These are phyloP conservation scores for Trypanosoma platydactyli DNA, from an alignment of 208 protist genomes.

Conservation along the genomic window DNA sequence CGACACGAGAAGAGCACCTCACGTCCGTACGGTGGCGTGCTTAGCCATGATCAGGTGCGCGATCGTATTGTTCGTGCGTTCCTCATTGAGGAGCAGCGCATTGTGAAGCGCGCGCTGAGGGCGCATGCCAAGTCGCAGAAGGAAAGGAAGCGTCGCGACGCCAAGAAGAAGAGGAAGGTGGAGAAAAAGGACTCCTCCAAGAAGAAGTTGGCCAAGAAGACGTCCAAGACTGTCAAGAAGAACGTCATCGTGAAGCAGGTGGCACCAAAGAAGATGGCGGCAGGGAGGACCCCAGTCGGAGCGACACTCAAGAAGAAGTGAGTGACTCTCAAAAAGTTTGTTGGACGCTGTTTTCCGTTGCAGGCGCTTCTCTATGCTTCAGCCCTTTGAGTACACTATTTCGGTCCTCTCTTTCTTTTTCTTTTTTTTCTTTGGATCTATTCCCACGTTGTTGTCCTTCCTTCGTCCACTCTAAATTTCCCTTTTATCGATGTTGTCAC, in stretches of 20 bases:
- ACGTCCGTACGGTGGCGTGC: conserved; percentile 97
- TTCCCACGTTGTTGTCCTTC: conserved; percentile 15
- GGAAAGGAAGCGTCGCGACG: conserved; percentile 61
- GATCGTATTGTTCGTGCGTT: conserved; percentile 98
- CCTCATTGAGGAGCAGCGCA: conserved; percentile 99
- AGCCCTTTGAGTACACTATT: conserved; percentile 8
- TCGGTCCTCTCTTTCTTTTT: conserved; percentile 4
- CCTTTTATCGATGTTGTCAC: too few species aligned
- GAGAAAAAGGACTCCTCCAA: conserved; percentile 55
- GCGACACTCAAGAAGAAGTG: conserved; percentile 80
- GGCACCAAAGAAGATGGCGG: conserved; percentile 38
- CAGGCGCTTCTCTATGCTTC: conserved; percentile 8
- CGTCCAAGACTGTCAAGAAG: conserved; percentile 52
- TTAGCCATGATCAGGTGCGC: conserved; percentile 94
- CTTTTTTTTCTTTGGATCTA: conserved; percentile 4
- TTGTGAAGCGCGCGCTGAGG: conserved; percentile 94
- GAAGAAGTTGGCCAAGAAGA: conserved; percentile 62
- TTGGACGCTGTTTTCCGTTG: background rate
- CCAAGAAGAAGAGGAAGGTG: conserved; percentile 78
- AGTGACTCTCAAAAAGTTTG: conserved; percentile 1
- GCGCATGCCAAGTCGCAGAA: conserved; percentile 70
- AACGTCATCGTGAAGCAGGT: conserved; percentile 45
- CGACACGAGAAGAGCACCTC: conserved; percentile 95
- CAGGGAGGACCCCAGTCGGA: conserved; percentile 55
- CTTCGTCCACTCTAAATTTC: conserved; percentile 20